Conservation (phyloP, 345 rosid species). For the Luvunga scandens region DNA sequence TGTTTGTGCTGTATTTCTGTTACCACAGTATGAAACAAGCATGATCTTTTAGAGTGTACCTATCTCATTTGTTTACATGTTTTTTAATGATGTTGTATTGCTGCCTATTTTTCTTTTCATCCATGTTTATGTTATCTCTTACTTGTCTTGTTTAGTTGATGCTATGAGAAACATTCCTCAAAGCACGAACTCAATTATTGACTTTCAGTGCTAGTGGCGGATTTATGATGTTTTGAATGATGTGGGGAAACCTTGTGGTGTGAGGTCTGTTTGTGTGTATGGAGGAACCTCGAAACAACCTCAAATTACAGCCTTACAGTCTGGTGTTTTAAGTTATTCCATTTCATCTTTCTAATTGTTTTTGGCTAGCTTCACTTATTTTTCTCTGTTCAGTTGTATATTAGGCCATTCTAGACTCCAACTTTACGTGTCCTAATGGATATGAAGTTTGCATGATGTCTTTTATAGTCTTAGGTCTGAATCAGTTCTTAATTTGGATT, state of each 20-base stretch:
- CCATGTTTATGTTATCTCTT: background rate
- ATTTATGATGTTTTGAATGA: conserved; percentile 69
- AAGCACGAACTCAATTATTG: background rate
- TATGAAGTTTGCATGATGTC: conserved; percentile 1
- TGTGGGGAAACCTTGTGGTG: conserved; percentile 77
- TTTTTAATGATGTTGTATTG: background rate
- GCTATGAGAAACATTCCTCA: background rate
- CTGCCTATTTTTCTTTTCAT: background rate
- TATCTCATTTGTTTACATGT: background rate
- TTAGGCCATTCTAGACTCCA: background rate
- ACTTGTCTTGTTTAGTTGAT: background rate
- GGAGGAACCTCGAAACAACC: conserved; percentile 92
- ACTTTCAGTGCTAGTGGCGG: conserved; percentile 34
- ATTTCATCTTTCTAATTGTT: conserved; percentile 4
- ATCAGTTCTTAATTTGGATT: background rate
- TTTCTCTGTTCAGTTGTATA: background rate
- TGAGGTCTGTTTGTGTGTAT: conserved; percentile 74
- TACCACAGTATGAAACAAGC: background rate
- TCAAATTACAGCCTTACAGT: conserved; percentile 60
- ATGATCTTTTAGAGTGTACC: background rate
- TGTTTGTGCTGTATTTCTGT: background rate
- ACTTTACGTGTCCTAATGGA: background rate
- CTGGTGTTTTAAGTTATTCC: conserved; percentile 70
- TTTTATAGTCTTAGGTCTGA: background rate
- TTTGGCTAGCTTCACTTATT: background rate